phyloP scores from a whole-genome alignment of 202 grass and related monocot species.

The Panicum virgatum region DNA sequence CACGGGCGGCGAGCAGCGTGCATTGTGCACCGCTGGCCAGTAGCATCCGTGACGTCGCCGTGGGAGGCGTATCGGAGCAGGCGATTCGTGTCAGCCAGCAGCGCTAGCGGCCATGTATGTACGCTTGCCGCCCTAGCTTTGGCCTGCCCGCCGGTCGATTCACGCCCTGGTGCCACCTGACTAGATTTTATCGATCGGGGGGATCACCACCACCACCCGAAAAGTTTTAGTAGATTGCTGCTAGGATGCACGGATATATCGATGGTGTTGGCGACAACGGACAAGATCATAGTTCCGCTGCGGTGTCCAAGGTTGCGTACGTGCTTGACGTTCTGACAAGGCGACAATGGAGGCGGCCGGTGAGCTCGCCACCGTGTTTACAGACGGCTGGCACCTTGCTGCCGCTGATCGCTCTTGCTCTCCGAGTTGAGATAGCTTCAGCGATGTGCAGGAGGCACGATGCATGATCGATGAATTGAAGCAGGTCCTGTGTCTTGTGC shows the following conservation, averaged over 20 bases:
- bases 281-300: neutral
- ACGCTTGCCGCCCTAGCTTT: neutral
- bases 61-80: neutral
- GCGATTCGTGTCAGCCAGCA: neutral
- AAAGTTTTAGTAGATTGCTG: too few relatives aligned
- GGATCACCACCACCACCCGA: neutral
- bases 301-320: neutral
- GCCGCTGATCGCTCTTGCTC: neutral
- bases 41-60: neutral
- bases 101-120: neutral
- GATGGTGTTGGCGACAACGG: neutral
- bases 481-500: too few relatives aligned
- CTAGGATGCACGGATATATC: neutral
- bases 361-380: neutral
- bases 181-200: neutral
- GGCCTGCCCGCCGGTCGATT: neutral
- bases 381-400: too few relatives aligned
- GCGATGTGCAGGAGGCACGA: too few relatives aligned
- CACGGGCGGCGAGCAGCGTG: too few relatives aligned
- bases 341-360: neutral
- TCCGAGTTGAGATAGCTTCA: too few relatives aligned
- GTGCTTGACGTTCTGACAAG: neutral
- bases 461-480: too few relatives aligned
- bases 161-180: neutral
- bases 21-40: too few relatives aligned